Evolutionary conservation across 345 rosid genomes (phyloP), one percentile per base, ranked within the genome.

Genomic region (Ceriops tagal): DNA sequence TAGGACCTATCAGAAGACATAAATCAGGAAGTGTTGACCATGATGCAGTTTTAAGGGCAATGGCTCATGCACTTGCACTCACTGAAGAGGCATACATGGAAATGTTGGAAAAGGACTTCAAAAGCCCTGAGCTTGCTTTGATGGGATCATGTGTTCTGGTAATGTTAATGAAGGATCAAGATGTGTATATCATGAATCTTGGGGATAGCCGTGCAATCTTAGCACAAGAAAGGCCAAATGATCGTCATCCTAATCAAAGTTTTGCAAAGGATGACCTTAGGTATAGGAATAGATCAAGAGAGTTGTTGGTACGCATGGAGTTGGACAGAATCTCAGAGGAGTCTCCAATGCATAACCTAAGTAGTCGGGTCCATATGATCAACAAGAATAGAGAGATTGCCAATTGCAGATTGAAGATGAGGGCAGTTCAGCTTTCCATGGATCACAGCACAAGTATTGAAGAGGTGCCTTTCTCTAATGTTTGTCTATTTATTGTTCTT

Each of bases 141-240:
- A 93, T 93, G 98, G 98, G 98, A 65, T 93, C 98, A 8, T 91
- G 98, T 77, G 92, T 91, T 80, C 84, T 93, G 6, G 96, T 86
- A 71, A 91, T 93, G 98, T 80, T 93, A 73, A 93, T 93, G 97
- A 93, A 89, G 81, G 97, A 89, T 76, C 97, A 93, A 80, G 96
- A 93, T 79, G 98, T 93, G 67, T 93, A 93, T 71, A 90, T 93
- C 73, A 87, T 93, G 98, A 93, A 91, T 71, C 92, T 93, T 76
- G 98, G 98, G 56, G 98, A 93, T 78, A 91, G 97, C 75, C 83
- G 98, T 43, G 93, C 78, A 57, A 85, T 91, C 76, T 83, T 93
- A 81, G 97, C 97, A 37, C 97, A 93, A 71, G 98, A 93, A 73
- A 85, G 96, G 67, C 88, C 82, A 10, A 88, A 82, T 69, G 98